phyloP scores from a whole-genome alignment of 2,329 filamentous ascomycete species.

The Gyromitra esculenta region DNA sequence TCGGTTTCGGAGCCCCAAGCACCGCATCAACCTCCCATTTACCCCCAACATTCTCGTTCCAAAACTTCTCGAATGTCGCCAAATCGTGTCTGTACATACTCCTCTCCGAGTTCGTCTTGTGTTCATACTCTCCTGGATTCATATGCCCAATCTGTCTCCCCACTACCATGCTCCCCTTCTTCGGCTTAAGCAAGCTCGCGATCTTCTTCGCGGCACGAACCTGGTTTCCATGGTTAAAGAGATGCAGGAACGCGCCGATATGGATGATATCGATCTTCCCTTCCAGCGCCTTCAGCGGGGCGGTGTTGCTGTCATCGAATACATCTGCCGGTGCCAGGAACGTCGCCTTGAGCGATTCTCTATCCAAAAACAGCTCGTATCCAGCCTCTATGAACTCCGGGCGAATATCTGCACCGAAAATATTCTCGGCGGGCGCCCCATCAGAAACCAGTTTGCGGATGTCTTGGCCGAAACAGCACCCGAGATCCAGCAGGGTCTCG shows the following conservation, averaged over 20 bases:
- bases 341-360: slow-evolving; percentile 55
- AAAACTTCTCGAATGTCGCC: slow-evolving; percentile 60
- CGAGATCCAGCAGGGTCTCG: slow-evolving; percentile 61
- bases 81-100: slow-evolving; percentile 59
- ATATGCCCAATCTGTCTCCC: slow-evolving; percentile 57
- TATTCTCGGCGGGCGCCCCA: slow-evolving; percentile 61
- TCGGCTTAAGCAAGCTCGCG: slow-evolving; percentile 57
- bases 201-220: slow-evolving; percentile 57
- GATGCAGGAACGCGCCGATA: slow-evolving; percentile 59
- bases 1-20: background rate
- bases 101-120: slow-evolving; percentile 38
- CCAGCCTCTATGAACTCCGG: slow-evolving; percentile 59
- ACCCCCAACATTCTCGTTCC: slow-evolving; percentile 58
- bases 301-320: slow-evolving; percentile 51
- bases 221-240: slow-evolving; percentile 59
- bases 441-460: slow-evolving; percentile 62
- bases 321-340: slow-evolving; percentile 58
- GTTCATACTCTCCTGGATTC: slow-evolving; percentile 54
- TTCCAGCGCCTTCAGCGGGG: slow-evolving; percentile 51
- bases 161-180: slow-evolving; percentile 59
- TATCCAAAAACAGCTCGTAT: slow-evolving; percentile 60
- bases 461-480: slow-evolving; percentile 64
- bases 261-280: slow-evolving; percentile 59
- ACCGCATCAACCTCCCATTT: slow-evolving; percentile 33
- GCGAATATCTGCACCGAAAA: slow-evolving; percentile 61